Base-by-base conservation (phyloP, 345 rosid genomes). In the Salix exigua region DNA sequence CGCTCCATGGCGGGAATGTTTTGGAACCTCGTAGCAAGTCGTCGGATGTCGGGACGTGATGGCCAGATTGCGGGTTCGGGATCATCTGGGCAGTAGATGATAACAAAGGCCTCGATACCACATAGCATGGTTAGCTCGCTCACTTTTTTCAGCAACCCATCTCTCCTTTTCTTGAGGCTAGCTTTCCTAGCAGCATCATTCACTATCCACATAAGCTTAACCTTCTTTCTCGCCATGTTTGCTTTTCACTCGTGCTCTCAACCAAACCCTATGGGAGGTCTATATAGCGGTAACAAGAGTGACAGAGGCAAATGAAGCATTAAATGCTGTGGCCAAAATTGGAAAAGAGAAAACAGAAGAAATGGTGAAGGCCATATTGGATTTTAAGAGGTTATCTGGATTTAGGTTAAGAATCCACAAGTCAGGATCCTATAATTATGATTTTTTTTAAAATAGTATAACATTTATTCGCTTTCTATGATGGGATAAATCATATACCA, bases 161-260 rank as follows among this genome's bases (percentile, higher is more conserved):
- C 11, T 70, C 81, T 80, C 66, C 85, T 85, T 72, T 88, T 87
- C 80, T 77, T 87, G 8, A 87, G 84, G 77, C 89, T 81, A 18
- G 86, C 85, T 83, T 73, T 87, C 30, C 89, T 80, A 3, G 84
- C 84, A 31, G 37, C 64, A 4, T 84, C 85, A 69, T 77, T 87
- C 60, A 3, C 84, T 5, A 87, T 85, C 83, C 81, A 87, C 6
- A 26, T 73, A 26, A 85, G 86, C 51, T 78, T 81, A 64, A 88
- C 85, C 83, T 81, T 88, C 81, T 78, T 89, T 69, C 93, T 84
- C 5, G 87, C 74, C 89, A 89, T 89, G 46, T 50, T 37, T 64
- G 76, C 72, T n/a, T 23, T 64, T 42, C 40, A 3, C 40, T 75
- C 50, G 35, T 81, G 68, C 48, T 64, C 26, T 30, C 33, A 64